Base-by-base conservation (phyloP, 1,139 yeast species). In the Diutina sp. region DNA sequence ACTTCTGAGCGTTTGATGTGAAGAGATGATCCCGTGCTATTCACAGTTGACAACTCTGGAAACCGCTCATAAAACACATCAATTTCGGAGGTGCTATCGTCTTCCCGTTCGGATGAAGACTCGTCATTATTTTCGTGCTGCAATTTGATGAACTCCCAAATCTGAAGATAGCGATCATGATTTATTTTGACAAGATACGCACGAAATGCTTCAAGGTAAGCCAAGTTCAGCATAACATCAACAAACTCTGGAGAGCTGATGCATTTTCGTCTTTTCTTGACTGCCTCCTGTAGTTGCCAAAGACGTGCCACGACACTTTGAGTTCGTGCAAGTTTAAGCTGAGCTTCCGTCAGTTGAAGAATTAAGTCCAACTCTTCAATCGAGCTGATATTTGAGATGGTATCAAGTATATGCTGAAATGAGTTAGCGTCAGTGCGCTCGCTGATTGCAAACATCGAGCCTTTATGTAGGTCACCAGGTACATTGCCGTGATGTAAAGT, bases 61-160 rank as follows among this genome's bases (percentile, higher is more conserved):
- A 9, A 35, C 41, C 14, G 11, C 41, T 32, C 41, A 12, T 11
- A 35, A 6, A 35, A 3, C 6, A 11, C 14, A 35, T 35, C 41
- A 35, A 35, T 8, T 12, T 35, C 41, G 41, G 35, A 11, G 25
- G 25, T 21, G 25, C 25, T 21, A 32, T 32, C 35, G 12, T 35
- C 41, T 1, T 35, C 41, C 12, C n/a, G 7, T 6, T 35, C n/a
- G 6, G n/a, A 35, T 11, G 41, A n/a, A n/a, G 21, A 11, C 54
- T 47, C 54, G 53, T 46, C 45, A 12, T 62, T 56, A 1, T 61
- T 62, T 2, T 59, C 56, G 69, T 61, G 57, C 29, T 78, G 25
- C 25, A 21, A 84, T 59, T 86, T 93, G 1, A 87, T 85, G 0
- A 82, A 77, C 11, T 79, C 68, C 87, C 91, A 89, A 59, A 83